These are phyloP conservation scores for Candida anutae DNA, from an alignment of 1,139 yeast species.

Conservation along the genomic window DNA sequence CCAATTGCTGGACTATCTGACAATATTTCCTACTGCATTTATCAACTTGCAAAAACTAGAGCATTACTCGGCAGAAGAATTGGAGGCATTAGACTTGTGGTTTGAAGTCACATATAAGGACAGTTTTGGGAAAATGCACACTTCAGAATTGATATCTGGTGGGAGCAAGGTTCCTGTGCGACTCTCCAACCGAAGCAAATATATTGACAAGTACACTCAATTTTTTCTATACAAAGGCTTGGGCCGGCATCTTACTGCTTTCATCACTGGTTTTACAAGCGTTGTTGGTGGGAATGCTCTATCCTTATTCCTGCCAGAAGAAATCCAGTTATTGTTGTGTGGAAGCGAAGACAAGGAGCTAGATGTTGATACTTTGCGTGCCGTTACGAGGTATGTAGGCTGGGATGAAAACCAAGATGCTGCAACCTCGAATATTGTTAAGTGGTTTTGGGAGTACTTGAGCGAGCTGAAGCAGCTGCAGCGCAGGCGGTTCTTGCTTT, in stretches of 20 bases:
- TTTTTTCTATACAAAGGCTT: slow-evolving; percentile 55
- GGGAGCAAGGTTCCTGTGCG: slow-evolving; percentile 55
- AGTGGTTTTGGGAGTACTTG: slow-evolving; percentile 86
- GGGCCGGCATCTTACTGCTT: slow-evolving; percentile 44
- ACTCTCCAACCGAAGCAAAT: slow-evolving; percentile 45
- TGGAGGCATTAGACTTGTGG: slow-evolving; percentile 21
- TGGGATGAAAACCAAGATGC: slow-evolving; percentile 29
- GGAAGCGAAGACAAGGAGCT: slow-evolving; percentile 64
- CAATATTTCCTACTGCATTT: slow-evolving; percentile 63
- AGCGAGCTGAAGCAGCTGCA: slow-evolving; percentile 31
- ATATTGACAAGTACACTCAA: slow-evolving; percentile 53
- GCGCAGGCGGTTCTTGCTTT: slow-evolving; percentile 60
- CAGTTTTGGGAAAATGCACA: slow-evolving; percentile 28
- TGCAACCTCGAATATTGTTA: slow-evolving; percentile 27
- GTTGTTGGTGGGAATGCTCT: slow-evolving; percentile 80
- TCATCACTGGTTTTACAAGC: slow-evolving; percentile 61
- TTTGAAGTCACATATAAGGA: slow-evolving; percentile 36
- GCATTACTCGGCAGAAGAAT: slow-evolving; percentile 26
- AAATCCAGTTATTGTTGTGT: slow-evolving; percentile 67
- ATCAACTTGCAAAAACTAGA: slow-evolving; percentile 48
- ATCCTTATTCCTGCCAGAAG: slow-evolving; percentile 71
- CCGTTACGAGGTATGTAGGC: slow-evolving; percentile 68
- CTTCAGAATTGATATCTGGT: slow-evolving; percentile 44
- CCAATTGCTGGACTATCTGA: slow-evolving; percentile 54
- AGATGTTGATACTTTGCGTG: slow-evolving; percentile 58